phyloP scores from a whole-genome alignment of 2,329 filamentous ascomycete species.

The Phialophora macrospora region DNA sequence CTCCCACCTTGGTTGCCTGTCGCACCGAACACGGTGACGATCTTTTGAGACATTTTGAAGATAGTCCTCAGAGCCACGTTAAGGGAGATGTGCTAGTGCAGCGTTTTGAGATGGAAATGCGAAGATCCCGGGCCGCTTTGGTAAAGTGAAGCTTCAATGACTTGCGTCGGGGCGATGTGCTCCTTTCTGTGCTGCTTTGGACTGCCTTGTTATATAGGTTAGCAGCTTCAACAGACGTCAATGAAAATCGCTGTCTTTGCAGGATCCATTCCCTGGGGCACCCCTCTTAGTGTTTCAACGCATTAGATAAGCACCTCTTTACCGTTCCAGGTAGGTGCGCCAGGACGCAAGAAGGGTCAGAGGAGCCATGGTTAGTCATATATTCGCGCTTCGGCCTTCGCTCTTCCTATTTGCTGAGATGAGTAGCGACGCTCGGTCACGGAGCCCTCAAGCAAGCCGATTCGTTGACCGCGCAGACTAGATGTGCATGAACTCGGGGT shows the following conservation, averaged over 20 bases:
- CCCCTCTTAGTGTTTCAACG: neutral
- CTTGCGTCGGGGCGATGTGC: neutral
- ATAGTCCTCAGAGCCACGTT: conserved; percentile 19
- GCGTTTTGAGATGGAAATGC: neutral
- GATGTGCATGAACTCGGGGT: neutral
- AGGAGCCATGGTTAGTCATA: conserved; percentile 13
- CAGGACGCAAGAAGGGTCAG: conserved; percentile 7
- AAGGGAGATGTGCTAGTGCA: neutral
- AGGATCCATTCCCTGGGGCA: neutral
- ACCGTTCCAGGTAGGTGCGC: conserved; percentile 5
- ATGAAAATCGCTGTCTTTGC: neutral
- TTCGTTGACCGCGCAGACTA: neutral
- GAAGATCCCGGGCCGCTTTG: neutral
- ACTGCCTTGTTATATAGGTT: neutral
- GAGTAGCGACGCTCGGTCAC: neutral
- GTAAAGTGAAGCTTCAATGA: neutral
- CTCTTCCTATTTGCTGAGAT: conserved; percentile 4
- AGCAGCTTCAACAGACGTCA: neutral
- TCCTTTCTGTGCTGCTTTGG: neutral
- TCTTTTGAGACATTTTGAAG: conserved; percentile 39
- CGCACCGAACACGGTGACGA: conserved; percentile 57
- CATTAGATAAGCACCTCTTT: conserved; percentile 11
- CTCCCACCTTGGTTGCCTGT: conserved; percentile 60
- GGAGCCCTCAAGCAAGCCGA: neutral
- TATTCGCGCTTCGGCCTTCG: conserved; percentile 32